Evolutionary conservation across 2,329 filamentous ascomycete genomes (phyloP), one percentile per base, ranked within the genome.

Genomic region (Pseudogymnoascus sp.): DNA sequence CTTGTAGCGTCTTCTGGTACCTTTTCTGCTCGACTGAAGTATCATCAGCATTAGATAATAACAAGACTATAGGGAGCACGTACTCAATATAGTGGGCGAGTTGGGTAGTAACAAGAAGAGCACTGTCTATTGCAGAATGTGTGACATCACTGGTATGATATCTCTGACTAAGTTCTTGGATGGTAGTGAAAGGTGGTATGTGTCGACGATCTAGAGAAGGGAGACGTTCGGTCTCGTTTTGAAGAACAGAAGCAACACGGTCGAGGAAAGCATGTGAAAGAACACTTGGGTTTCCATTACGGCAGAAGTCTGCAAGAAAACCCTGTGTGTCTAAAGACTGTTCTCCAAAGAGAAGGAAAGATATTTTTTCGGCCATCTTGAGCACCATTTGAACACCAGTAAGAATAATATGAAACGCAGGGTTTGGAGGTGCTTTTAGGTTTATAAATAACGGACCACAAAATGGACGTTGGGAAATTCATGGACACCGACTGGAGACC

Each of bases 71-170:
- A 36, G 31, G 10, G 26, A 24, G 36, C 60, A 77, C 82, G 68
- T 76, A 87, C 81, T 87, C 84, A 64, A 89, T 86, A 72, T 86
- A 89, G 70, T 89, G 85, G 57, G 82, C 82, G 60, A 89, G 72
- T 71, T 89, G 86, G 60, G 84, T 77, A 64, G 86, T 80, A 62
- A 84, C 86, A 37, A 88, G 76, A 66, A 89, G 74, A 13, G 81
- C 84, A 66, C 84, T 85, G 69, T 89, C 86, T 47, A 89, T 72
- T 58, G 84, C 84, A 1, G 84, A 78, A 64, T 84, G 79, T 72
- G 84, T 87, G 64, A 76, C 66, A 29, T 73, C 76, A 68, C 83
- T 81, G 41, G 78, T 75, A 66, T 84, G 81, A 71, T 89, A 88
- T 66, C 77, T 77, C 70, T 88, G 84, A 68, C 87, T 83, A 65